Evolutionary conservation across 805 yeast species (phyloP).

Genomic region (Ogataea henricii): DNA sequence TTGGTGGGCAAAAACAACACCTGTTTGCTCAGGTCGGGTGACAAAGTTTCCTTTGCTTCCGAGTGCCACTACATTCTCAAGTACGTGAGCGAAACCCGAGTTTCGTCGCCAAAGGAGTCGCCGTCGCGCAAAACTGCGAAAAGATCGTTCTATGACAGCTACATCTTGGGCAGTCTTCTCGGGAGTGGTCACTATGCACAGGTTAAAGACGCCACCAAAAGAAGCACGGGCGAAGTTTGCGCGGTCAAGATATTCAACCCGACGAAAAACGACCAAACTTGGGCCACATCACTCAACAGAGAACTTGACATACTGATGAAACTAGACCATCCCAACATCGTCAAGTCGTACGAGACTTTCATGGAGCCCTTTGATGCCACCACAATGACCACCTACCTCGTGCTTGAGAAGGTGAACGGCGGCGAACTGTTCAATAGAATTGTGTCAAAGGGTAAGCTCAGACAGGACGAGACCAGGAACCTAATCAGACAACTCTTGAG

Average conservation of each 20-base stretch:
- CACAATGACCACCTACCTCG: conserved; percentile 57
- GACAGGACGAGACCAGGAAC: conserved; percentile 63
- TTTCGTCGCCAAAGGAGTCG: conserved; percentile 10
- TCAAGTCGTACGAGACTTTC: conserved; percentile 57
- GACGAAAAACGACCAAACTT: conserved; percentile 31
- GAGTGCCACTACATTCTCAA: conserved; percentile 34
- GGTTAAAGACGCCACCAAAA: conserved; percentile 68
- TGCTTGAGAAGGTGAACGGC: conserved; percentile 70
- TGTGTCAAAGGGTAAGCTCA: conserved; percentile 59
- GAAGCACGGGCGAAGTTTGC: conserved; percentile 57
- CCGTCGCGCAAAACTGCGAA: conserved; percentile 15
- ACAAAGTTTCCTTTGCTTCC: conserved; percentile 54
- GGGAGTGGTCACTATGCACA: conserved; percentile 83
- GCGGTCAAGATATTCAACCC: conserved; percentile 73
- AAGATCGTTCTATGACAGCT: conserved; percentile 58
- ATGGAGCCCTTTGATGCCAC: conserved; percentile 52
- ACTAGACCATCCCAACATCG: conserved; percentile 71
- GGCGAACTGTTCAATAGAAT: conserved; percentile 79
- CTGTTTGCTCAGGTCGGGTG: conserved; percentile 61
- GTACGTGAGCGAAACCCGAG: conserved; percentile 13
- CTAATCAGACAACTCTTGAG: conserved; percentile 50
- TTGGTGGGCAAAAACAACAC: conserved; percentile 50
- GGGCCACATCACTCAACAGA: conserved; percentile 48
- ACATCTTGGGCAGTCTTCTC: conserved; percentile 56
- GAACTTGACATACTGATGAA: conserved; percentile 67